Conservation (phyloP, 257 asterid genomes). For the Scutellaria minor region DNA sequence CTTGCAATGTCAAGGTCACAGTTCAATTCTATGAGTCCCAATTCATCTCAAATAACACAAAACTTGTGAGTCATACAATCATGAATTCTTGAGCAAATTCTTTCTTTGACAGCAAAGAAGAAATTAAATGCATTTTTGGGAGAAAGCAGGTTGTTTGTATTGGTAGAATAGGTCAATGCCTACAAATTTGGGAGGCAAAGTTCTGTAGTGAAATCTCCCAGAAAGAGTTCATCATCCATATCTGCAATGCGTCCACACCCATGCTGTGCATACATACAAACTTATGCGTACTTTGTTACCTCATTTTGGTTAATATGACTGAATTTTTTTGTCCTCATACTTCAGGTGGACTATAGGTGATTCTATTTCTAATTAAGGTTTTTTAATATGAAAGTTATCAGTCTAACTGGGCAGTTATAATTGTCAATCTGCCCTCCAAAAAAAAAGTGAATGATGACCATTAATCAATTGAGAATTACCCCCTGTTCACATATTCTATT, state of each 20-base stretch:
- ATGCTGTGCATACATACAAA: neutral
- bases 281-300: neutral
- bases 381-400: neutral
- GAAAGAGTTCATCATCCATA: conserved; percentile 10
- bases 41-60: neutral
- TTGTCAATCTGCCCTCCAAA: neutral
- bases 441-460: neutral
- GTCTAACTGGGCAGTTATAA: neutral
- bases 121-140: neutral
- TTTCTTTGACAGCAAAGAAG: conserved; percentile 10
- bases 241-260: neutral
- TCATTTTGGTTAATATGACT: neutral
- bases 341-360: conserved; percentile 9
- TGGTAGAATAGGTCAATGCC: neutral
- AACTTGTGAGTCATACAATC: neutral
- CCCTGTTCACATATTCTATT: too few species aligned
- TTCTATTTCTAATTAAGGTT: neutral
- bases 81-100: neutral
- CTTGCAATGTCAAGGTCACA: conserved; percentile 1
- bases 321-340: neutral
- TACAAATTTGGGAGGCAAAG: conserved; percentile 11
- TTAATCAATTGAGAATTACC: neutral
- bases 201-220: neutral
- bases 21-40: neutral
- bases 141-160: neutral